Percentiles rank a stretch among this genome's conserved stretches.
phyloP scores from a whole-genome alignment of 495 filamentous ascomycete genomes.

The Hyaloscypha finlandica region DNA sequence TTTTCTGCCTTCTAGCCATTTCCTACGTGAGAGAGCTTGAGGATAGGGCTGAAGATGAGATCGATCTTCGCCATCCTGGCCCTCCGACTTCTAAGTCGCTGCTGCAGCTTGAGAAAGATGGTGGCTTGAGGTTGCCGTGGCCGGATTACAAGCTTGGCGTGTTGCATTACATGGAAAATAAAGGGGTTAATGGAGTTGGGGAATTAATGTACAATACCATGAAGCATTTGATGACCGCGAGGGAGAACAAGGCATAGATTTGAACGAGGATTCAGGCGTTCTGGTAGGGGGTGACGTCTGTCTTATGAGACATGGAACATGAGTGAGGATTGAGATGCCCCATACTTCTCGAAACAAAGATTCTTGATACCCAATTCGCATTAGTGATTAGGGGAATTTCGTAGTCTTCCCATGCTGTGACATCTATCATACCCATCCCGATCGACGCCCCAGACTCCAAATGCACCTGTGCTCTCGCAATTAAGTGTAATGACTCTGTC shows the following conservation, averaged over 20 bases:
- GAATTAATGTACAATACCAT: conserved; percentile 84
- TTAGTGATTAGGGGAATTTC: conserved; percentile 5
- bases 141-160: conserved; percentile 76
- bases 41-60: conserved; percentile 48
- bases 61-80: conserved; percentile 64
- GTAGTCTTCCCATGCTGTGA: conserved; percentile 1
- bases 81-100: conserved; percentile 73
- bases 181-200: conserved; percentile 65
- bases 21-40: conserved; percentile 69
- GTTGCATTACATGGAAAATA: conserved; percentile 65
- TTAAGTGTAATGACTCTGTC: not conserved
- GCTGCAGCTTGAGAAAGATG: conserved; percentile 61
- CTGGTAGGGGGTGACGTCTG: not conserved
- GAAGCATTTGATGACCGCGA: conserved; percentile 62
- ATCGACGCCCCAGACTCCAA: not conserved
- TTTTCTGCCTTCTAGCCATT: conserved; percentile 65
- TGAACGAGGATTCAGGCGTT: not conserved
- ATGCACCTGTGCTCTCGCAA: conserved; percentile 1
- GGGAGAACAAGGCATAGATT: conserved; percentile 21
- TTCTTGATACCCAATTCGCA: not conserved
- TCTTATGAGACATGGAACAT: not conserved
- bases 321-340: not conserved
- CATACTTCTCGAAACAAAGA: not conserved
- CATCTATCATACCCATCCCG: not conserved
- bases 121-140: conserved; percentile 70